These are phyloP conservation scores for Heteromeles arbutifolia DNA, from an alignment of 306 rosid genomes.

Conservation along the genomic window DNA sequence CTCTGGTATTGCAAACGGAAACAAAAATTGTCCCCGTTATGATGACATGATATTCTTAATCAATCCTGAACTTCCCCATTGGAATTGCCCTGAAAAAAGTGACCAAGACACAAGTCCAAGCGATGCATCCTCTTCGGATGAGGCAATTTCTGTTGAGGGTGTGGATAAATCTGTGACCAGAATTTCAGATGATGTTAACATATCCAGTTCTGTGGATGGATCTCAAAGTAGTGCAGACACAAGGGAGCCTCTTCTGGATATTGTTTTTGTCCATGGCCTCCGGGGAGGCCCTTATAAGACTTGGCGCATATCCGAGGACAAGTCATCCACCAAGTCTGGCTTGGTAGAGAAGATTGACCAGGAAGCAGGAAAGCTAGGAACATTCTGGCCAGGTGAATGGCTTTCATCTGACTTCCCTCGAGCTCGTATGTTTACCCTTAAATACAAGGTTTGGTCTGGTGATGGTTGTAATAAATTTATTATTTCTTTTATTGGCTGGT, in stretches of 20 bases:
- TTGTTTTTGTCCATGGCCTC: constrained; percentile 89
- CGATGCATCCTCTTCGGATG: constrained; percentile 20
- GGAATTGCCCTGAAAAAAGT: constrained; percentile 54
- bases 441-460: constrained; percentile 70
- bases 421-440: constrained; percentile 82
- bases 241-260: constrained; percentile 42
- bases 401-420: constrained; percentile 79
- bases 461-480: neutral
- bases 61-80: constrained; percentile 81
- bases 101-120: constrained; percentile 25
- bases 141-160: constrained; percentile 21
- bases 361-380: constrained; percentile 93
- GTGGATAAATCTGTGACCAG: constrained; percentile 25
- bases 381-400: constrained; percentile 99
- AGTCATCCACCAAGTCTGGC: constrained; percentile 68
- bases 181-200: constrained; percentile 27
- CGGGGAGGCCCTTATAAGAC: constrained; percentile 91
- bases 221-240: constrained; percentile 23
- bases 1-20: constrained; percentile 25
- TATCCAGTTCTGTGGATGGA: constrained; percentile 29
- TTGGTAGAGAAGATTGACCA: constrained; percentile 94
- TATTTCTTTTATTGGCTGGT: neutral
- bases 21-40: constrained; percentile 61
- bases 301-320: constrained; percentile 94
- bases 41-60: constrained; percentile 70